Evolutionary conservation across 257 asterid species (phyloP).

Genomic region (Nicotiana noctiflora): DNA sequence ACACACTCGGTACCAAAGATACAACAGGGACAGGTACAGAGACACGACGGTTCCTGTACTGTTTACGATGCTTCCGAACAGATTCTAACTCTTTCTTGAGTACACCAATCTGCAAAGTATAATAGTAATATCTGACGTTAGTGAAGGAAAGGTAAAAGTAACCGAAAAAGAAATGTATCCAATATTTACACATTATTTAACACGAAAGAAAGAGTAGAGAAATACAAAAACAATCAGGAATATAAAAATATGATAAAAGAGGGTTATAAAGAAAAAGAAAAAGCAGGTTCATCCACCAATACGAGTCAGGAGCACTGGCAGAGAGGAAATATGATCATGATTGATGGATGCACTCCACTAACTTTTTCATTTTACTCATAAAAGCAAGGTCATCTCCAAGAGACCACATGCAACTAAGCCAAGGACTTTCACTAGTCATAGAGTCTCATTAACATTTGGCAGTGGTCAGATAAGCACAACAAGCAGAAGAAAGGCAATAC

Average conservation of each 20-base stretch:
- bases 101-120: constrained; percentile 48
- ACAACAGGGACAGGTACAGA: constrained; percentile 91
- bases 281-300: neutral
- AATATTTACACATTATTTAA: neutral
- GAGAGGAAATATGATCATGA: neutral
- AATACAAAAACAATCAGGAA: neutral
- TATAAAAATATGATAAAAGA: neutral
- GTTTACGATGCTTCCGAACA: constrained; percentile 95
- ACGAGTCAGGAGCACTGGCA: neutral
- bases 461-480: neutral
- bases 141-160: neutral
- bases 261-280: neutral
- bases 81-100: constrained; percentile 93
- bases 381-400: neutral
- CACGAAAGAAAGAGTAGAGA: neutral
- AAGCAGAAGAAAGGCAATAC: neutral
- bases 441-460: neutral
- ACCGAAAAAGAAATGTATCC: neutral
- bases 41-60: constrained; percentile 68
- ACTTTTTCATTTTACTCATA: no score
- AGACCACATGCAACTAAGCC: neutral
- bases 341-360: no score
- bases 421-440: neutral
- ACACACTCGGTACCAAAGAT: constrained; percentile 59
- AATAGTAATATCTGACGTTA: neutral